phyloP scores from a whole-genome alignment of 2,329 filamentous ascomycete genomes.

The Colletotrichum sansevieriae region DNA sequence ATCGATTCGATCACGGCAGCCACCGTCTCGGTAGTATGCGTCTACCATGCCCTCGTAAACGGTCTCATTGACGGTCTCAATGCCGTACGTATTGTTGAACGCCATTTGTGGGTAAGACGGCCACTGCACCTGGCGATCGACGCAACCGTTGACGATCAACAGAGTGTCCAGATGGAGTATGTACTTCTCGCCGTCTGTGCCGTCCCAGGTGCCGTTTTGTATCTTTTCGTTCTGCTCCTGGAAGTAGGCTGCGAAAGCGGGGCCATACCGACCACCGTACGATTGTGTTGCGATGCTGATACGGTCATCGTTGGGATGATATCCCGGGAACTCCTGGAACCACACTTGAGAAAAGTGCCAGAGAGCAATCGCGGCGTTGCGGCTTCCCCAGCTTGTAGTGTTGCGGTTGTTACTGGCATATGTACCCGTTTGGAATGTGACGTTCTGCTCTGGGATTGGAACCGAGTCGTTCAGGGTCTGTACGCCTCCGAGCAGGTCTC shows the following conservation, averaged over 20 bases:
- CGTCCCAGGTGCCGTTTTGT: slow-evolving; percentile 50
- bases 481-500: slow-evolving; percentile 33
- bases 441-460: slow-evolving; percentile 50
- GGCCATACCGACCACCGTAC: slow-evolving; percentile 72
- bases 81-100: slow-evolving; percentile 50
- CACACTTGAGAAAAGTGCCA: slow-evolving; percentile 58
- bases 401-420: slow-evolving; percentile 47
- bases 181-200: slow-evolving; percentile 55
- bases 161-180: slow-evolving; percentile 62
- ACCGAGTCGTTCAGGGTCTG: slow-evolving; percentile 35
- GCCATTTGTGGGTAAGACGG: slow-evolving; percentile 51
- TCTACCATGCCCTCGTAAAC: slow-evolving; percentile 49
- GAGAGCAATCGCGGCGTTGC: slow-evolving; percentile 46
- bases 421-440: slow-evolving; percentile 53
- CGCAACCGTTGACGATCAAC: slow-evolving; percentile 69
- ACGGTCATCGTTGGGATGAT: slow-evolving; percentile 64
- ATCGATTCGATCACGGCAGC: slow-evolving; percentile 67
- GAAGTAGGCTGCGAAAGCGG: slow-evolving; percentile 68
- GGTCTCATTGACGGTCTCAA: slow-evolving; percentile 49
- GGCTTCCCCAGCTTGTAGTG: slow-evolving; percentile 58
- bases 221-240: slow-evolving; percentile 68
- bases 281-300: slow-evolving; percentile 67
- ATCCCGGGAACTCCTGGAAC: slow-evolving; percentile 73
- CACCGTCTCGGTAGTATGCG: slow-evolving; percentile 50
- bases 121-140: slow-evolving; percentile 58